Conservation (phyloP, 2,329 filamentous ascomycete genomes). For the Catunica adiposa region DNA sequence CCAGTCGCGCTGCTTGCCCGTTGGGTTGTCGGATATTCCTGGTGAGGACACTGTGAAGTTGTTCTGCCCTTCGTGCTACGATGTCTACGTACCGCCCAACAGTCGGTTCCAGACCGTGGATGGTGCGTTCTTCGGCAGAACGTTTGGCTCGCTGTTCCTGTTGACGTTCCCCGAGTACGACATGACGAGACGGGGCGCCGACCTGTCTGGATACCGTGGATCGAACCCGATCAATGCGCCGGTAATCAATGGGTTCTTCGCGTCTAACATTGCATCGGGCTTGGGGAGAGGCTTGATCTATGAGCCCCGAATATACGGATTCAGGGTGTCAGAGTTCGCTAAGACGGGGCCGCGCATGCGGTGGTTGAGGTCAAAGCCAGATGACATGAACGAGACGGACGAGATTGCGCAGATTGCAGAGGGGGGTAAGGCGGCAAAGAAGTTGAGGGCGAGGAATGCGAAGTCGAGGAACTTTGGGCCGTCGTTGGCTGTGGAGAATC, state of each 20-base stretch:
- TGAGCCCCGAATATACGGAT: conserved; percentile 91
- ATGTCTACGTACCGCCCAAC: conserved; percentile 94
- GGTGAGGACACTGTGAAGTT: conserved; percentile 97
- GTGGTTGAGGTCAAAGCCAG: conserved; percentile 77
- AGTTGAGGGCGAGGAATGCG: not conserved
- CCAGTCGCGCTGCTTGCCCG: conserved; percentile 75
- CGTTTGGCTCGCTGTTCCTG: conserved; percentile 91
- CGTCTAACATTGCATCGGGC: conserved; percentile 74
- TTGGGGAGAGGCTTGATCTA: conserved; percentile 73
- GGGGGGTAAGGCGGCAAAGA: not conserved
- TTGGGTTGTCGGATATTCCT: conserved; percentile 85
- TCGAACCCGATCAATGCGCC: conserved; percentile 9
- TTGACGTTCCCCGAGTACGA: conserved; percentile 97
- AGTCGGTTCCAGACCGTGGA: conserved; percentile 95
- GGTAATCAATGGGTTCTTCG: conserved; percentile 71
- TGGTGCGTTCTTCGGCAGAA: conserved; percentile 94
- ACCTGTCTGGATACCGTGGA: conserved; percentile 26
- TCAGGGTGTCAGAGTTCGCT: conserved; percentile 80
- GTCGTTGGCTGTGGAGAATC: conserved; percentile 9
- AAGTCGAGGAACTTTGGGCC: conserved; percentile 9
- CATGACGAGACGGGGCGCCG: conserved; percentile 53
- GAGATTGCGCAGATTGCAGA: conserved; percentile 39
- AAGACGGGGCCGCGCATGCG: conserved; percentile 89
- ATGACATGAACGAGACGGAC: conserved; percentile 66
- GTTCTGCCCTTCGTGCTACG: conserved; percentile 90